phyloP scores from a whole-genome alignment of 192 early-diverging fungal genomes.

The Coemansia asiatica region DNA sequence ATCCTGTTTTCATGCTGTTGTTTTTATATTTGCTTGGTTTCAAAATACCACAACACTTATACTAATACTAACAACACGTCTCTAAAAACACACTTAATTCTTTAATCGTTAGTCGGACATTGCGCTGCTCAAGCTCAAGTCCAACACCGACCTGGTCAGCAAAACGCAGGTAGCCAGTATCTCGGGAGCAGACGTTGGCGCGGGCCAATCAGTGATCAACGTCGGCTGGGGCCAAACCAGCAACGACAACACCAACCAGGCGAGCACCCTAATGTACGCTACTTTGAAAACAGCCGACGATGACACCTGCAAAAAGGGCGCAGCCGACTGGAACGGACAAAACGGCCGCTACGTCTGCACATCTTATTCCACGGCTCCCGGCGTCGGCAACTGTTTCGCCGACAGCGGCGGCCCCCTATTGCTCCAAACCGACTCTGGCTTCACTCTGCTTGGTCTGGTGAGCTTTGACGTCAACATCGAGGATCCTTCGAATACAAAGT shows the following conservation, averaged over 20 bases:
- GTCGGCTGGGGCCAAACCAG: slow-evolving; percentile 50
- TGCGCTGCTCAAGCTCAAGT: slow-evolving; percentile 46
- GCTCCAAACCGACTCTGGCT: slow-evolving; percentile 23
- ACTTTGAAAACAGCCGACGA: slow-evolving; percentile 30
- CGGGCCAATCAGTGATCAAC: slow-evolving; percentile 31
- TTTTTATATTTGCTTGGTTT: too few species aligned
- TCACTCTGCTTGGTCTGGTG: slow-evolving; percentile 44
- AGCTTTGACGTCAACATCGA: slow-evolving; percentile 53
- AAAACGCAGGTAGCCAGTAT: slow-evolving; percentile 31
- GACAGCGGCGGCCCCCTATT: slow-evolving; percentile 55
- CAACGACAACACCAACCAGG: slow-evolving; percentile 32
- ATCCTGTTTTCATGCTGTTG: background rate
- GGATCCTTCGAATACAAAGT: slow-evolving; percentile 40
- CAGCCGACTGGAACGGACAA: slow-evolving; percentile 34
- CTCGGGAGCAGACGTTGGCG: slow-evolving; percentile 17
- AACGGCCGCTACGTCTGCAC: slow-evolving; percentile 53
- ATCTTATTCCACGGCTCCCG: slow-evolving; percentile 36
- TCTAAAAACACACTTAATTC: background rate
- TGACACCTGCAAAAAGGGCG: slow-evolving; percentile 28
- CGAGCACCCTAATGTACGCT: slow-evolving; percentile 39
- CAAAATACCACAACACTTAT: too few species aligned
- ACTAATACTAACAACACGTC: background rate
- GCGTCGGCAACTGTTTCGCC: slow-evolving; percentile 52
- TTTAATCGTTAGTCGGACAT: slow-evolving; percentile 43
- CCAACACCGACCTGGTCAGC: slow-evolving; percentile 21